Base-by-base conservation (phyloP, 1,139 yeast species). In the Pichia sorboxylosa region DNA sequence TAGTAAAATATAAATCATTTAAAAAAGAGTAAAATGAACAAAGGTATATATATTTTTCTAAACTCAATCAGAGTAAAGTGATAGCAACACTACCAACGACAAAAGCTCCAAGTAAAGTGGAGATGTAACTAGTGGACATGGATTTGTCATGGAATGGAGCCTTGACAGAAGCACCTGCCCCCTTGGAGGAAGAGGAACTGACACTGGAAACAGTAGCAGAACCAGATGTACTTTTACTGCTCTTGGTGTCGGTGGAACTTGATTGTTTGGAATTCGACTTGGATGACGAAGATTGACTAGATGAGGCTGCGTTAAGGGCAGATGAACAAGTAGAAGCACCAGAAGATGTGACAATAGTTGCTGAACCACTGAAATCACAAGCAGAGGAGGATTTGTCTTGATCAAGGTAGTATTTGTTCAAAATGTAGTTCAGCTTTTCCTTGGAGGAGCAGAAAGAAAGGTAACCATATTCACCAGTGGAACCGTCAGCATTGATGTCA, bases 311-410 rank as follows among this genome's bases (percentile, higher is more conserved):
- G 31, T 64, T 52, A 32, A 45, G 53, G 49, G 59, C 65, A 52
- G 47, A 60, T 49, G 44, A 45, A 48, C 49, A 62, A 32, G 65
- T 63, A 20, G 69, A 54, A 21, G 58, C 48, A 17, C 45, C 31
- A 13, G 45, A 33, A 26, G 52, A 47, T 2, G 33, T 32, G 5
- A 30, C 38, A 28, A 69, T 34, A 24, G 72, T 45, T 32, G 82
- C 84, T 38, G 76, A 65, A 41, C 92, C 90, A 40, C 58, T 55
- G 58, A 79, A 80, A 54, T 66, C 69, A 66, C 92, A 80, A 31
- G 81, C 81, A 30, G 63, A 52, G 16, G 55, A 41, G 31, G 45
- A 33, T 38, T 57, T 55, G 45, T 63, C 67, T 36, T 73, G 62
- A 24, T 57, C 58, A 42, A 59, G 50, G 59, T 78, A 80, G 65